phyloP scores from a whole-genome alignment of 495 filamentous ascomycete genomes.

The Thermochaetoides thermophila region DNA sequence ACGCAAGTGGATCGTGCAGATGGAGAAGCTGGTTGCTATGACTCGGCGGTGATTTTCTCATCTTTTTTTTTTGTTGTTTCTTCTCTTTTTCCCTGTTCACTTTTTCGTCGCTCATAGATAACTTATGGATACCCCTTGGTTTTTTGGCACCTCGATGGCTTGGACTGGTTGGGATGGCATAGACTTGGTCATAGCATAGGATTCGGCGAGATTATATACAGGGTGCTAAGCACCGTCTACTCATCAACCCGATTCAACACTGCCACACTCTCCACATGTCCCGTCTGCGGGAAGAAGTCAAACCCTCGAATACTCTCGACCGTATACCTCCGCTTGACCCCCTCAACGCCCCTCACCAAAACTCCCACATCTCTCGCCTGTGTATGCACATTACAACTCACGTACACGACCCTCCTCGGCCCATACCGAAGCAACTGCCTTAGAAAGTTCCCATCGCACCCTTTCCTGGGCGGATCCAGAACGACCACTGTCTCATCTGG shows the following conservation, averaged over 20 bases:
- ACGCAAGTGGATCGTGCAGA: slow-evolving; percentile 52
- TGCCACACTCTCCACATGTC: slow-evolving; percentile 90
- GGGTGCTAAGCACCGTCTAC: not conserved
- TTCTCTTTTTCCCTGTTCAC: too few relatives aligned
- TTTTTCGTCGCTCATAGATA: slow-evolving; percentile 8
- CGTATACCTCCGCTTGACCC: slow-evolving; percentile 47
- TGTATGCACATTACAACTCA: slow-evolving; percentile 95
- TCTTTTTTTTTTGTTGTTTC: not conserved
- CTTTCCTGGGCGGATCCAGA: slow-evolving; percentile 88
- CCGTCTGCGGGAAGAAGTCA: slow-evolving; percentile 97
- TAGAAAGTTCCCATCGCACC: slow-evolving; percentile 77
- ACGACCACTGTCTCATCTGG: slow-evolving; percentile 74
- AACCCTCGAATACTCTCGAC: slow-evolving; percentile 89
- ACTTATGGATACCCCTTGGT: slow-evolving; percentile 16
- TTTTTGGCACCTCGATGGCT: too few relatives aligned
- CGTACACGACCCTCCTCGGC: slow-evolving; percentile 73
- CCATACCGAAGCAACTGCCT: slow-evolving; percentile 59
- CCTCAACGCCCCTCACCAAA: slow-evolving; percentile 47
- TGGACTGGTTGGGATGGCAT: too few relatives aligned
- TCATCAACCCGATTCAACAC: slow-evolving; percentile 46
- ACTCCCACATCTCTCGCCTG: slow-evolving; percentile 86
- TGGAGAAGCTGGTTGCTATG: slow-evolving; percentile 60
- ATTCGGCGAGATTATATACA: not conserved
- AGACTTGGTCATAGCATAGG: too few relatives aligned
- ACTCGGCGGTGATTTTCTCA: slow-evolving; percentile 1